Conservation (phyloP, 768 basidiomycete species). For the Plicaturopsis crispa region DNA sequence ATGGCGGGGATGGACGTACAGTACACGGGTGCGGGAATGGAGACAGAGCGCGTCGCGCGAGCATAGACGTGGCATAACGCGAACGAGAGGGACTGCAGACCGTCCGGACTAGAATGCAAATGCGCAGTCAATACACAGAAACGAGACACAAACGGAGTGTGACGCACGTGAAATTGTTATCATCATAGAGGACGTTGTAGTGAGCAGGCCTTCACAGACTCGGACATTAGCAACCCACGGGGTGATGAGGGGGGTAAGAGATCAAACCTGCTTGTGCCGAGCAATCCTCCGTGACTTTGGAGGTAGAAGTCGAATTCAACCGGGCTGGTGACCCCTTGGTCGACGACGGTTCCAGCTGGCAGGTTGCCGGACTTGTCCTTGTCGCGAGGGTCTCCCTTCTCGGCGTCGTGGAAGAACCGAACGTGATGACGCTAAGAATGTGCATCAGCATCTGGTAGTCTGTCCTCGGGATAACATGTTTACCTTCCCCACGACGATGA, state of each 20-base stretch:
- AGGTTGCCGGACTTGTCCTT: constrained; percentile 67
- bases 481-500: constrained; percentile 76
- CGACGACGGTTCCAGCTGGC: constrained; percentile 73
- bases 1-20: constrained; percentile 34
- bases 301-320: constrained; percentile 75
- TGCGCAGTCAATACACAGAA: constrained; percentile 5
- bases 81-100: constrained; percentile 63
- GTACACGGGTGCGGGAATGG: constrained; percentile 78
- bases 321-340: constrained; percentile 61
- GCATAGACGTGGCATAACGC: constrained; percentile 79
- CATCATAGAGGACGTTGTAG: constrained; percentile 34
- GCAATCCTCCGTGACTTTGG: constrained; percentile 67
- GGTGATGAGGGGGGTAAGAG: constrained; percentile 56
- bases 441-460: constrained; percentile 1
- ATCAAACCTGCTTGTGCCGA: constrained; percentile 76
- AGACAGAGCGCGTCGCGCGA: constrained; percentile 72
- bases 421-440: constrained; percentile 30
- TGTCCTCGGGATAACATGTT: constrained; percentile 49
- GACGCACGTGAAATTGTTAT: constrained; percentile 54
- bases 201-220: constrained; percentile 14
- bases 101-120: constrained; percentile 40
- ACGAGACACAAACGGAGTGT: not conserved
- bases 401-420: constrained; percentile 43
- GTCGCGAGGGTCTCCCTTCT: too few species aligned
- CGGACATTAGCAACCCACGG: constrained; percentile 13